Evolutionary conservation across 306 rosid species (phyloP).

Genomic region (Medicago arabica): DNA sequence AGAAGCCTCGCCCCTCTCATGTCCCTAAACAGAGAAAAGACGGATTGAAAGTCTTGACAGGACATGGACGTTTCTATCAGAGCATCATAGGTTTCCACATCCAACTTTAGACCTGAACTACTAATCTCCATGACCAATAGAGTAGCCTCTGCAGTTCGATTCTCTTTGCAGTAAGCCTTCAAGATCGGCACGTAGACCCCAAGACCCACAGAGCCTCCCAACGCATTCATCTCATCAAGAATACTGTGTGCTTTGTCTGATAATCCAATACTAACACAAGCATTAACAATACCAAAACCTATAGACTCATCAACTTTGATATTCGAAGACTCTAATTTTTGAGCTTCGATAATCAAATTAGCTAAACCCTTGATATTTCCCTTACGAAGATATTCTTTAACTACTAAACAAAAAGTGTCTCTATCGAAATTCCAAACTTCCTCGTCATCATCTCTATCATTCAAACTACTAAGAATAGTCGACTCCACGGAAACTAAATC

Average conservation of each 20-base stretch:
- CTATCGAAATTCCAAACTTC: constrained; percentile 55
- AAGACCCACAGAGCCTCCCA: constrained; percentile 77
- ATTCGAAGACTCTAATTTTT: constrained; percentile 66
- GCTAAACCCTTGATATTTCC: constrained; percentile 71
- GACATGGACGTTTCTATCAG: constrained; percentile 86
- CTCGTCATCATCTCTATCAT: constrained; percentile 54
- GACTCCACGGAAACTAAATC: constrained; percentile 67
- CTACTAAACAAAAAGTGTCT: constrained; percentile 69
- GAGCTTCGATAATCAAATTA: constrained; percentile 70
- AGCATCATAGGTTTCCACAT: constrained; percentile 67
- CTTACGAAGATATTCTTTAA: constrained; percentile 65
- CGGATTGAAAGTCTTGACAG: constrained; percentile 90
- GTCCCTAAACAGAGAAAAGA: constrained; percentile 81
- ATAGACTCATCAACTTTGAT: constrained; percentile 61
- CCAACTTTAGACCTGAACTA: constrained; percentile 78
- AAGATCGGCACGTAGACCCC: constrained; percentile 89
- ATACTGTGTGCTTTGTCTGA: constrained; percentile 82
- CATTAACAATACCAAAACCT: constrained; percentile 78
- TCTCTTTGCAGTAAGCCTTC: constrained; percentile 91
- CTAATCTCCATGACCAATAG: constrained; percentile 83
- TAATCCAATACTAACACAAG: constrained; percentile 74
- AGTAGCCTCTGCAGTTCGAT: constrained; percentile 81
- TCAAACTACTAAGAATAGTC: constrained; percentile 63
- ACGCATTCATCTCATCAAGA: constrained; percentile 77
- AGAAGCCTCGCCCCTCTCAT: constrained; percentile 85